Evolutionary conservation across 1,139 yeast species (phyloP).

Genomic region (Blastobotrys illinoisensis): DNA sequence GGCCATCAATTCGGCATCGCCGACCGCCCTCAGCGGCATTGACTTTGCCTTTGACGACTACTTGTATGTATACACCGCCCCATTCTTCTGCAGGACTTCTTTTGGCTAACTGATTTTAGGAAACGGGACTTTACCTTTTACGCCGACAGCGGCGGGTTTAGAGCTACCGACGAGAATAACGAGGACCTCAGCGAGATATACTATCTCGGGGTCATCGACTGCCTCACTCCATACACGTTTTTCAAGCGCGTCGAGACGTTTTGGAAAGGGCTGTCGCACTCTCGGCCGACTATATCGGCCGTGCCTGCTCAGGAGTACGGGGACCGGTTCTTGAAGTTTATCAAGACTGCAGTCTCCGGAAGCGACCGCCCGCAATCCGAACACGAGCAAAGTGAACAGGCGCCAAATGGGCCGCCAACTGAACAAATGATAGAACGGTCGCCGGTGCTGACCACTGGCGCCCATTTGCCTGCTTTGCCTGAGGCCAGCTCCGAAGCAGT

Average conservation of each 20-base stretch:
- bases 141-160: constrained; percentile 80
- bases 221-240: constrained; percentile 78
- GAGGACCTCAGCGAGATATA: constrained; percentile 67
- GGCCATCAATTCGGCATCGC: constrained; percentile 35
- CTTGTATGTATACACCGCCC: constrained; percentile 4
- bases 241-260: constrained; percentile 79
- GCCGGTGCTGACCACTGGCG: constrained; percentile 6
- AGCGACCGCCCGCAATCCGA: not conserved
- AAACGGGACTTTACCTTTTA: constrained; percentile 49
- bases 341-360: constrained; percentile 36
- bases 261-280: constrained; percentile 70
- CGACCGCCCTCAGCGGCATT: constrained; percentile 33
- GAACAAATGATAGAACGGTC: constrained; percentile 1
- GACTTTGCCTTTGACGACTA: constrained; percentile 30
- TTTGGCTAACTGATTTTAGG: not conserved
- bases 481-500: constrained; percentile 17
- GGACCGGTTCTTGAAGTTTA: constrained; percentile 70
- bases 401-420: not conserved
- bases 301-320: constrained; percentile 90
- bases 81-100: not conserved
- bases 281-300: constrained; percentile 71
- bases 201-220: constrained; percentile 91
- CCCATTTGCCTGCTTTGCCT: constrained; percentile 18
- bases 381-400: not conserved
- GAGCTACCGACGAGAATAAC: constrained; percentile 63